These are phyloP conservation scores for Raffaelea deltoideospora DNA, from an alignment of 2,329 filamentous ascomycete species.

Conservation along the genomic window DNA sequence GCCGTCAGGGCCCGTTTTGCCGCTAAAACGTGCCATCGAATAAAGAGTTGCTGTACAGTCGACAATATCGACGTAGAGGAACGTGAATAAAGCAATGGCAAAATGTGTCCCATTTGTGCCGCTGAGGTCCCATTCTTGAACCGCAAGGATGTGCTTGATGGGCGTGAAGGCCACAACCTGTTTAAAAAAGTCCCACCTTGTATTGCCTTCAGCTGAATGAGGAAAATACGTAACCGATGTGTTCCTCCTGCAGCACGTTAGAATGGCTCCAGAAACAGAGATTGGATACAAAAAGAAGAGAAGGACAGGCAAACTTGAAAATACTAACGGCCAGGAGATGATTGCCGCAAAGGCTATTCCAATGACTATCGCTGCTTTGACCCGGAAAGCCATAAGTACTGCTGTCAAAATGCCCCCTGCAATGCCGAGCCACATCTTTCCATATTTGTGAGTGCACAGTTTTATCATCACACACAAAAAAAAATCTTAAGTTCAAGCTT, in stretches of 20 bases:
- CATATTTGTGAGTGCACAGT: background rate
- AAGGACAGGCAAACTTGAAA: background rate
- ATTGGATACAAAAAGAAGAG: background rate
- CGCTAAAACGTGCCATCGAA: constrained; percentile 64
- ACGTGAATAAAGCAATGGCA: constrained; percentile 57
- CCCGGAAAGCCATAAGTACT: constrained; percentile 63
- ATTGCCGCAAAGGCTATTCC: constrained; percentile 59
- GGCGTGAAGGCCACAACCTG: constrained; percentile 58
- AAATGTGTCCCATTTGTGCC: constrained; percentile 44
- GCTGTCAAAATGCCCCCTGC: constrained; percentile 65
- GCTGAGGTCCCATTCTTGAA: constrained; percentile 50
- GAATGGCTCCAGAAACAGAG: background rate
- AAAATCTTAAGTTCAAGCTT: background rate
- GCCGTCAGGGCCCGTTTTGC: constrained; percentile 41
- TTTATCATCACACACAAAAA: background rate
- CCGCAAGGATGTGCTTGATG: constrained; percentile 45
- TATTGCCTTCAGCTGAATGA: constrained; percentile 45
- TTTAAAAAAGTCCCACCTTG: constrained; percentile 56
- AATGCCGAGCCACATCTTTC: constrained; percentile 69
- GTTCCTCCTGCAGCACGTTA: constrained; percentile 10
- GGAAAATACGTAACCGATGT: constrained; percentile 63
- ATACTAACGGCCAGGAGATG: constrained; percentile 55
- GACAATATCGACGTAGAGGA: constrained; percentile 67
- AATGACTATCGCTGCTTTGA: constrained; percentile 61
- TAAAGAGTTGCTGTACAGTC: constrained; percentile 66